phyloP scores from a whole-genome alignment of 176 grass and related monocot species.

The Avena sativa region DNA sequence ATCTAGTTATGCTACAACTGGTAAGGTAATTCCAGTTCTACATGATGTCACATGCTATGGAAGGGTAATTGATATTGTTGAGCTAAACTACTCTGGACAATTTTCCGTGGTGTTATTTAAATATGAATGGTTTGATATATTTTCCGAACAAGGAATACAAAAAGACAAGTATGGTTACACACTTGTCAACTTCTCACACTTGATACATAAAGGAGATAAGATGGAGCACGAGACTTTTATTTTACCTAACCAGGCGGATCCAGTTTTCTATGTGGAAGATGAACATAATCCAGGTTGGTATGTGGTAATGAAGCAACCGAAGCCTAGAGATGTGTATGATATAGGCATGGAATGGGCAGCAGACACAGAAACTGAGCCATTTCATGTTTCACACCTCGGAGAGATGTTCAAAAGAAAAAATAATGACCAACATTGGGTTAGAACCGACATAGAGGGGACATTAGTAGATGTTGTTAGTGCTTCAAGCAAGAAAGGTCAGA shows the following conservation, averaged over 20 bases:
- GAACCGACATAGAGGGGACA: background rate
- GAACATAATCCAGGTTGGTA: background rate
- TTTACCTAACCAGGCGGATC: slow-evolving; percentile 18
- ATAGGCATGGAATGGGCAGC: no score
- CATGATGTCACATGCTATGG: slow-evolving; percentile 32
- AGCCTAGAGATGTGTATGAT: no score
- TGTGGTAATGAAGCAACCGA: no score
- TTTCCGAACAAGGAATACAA: background rate
- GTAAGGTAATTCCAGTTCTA: background rate
- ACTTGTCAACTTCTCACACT: slow-evolving; percentile 23
- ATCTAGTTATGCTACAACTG: background rate
- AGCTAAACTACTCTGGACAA: background rate
- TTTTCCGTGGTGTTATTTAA: slow-evolving; percentile 37
- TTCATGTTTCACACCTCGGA: no score
- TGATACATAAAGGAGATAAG: background rate
- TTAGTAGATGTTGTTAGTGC: background rate
- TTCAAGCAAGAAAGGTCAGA: background rate
- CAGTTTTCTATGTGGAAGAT: slow-evolving; percentile 30
- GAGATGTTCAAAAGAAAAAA: background rate
- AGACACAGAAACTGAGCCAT: no score
- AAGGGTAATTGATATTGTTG: slow-evolving; percentile 17
- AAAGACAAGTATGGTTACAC: slow-evolving; percentile 39
- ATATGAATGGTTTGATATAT: slow-evolving; percentile 30
- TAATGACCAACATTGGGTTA: background rate
- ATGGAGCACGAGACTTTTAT: slow-evolving; percentile 27